Evolutionary conservation across 768 basidiomycete genomes (phyloP).

Genomic region (Mycena vitilis): DNA sequence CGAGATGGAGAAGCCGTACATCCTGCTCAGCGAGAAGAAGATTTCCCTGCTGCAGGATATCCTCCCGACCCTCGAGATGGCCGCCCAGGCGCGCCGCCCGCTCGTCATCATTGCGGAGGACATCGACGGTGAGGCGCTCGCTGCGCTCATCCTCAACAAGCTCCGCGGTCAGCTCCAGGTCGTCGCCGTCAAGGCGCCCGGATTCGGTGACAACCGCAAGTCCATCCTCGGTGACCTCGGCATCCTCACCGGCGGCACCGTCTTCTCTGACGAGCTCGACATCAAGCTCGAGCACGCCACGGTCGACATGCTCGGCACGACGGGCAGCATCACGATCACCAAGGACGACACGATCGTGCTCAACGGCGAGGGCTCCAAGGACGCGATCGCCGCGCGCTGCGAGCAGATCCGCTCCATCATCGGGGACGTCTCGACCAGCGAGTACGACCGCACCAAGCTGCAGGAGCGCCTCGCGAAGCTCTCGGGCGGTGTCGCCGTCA

Average conservation of each 20-base stretch:
- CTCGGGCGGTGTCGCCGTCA: constrained; percentile 96
- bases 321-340: constrained; percentile 92
- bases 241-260: constrained; percentile 97
- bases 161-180: constrained; percentile 97
- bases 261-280: constrained; percentile 97
- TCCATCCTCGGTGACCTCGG: constrained; percentile 96
- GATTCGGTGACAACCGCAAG: constrained; percentile 99
- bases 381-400: constrained; percentile 90
- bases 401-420: constrained; percentile 93
- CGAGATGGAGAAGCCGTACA: constrained; percentile 96
- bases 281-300: constrained; percentile 96
- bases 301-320: constrained; percentile 88
- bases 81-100: constrained; percentile 86
- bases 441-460: constrained; percentile 94
- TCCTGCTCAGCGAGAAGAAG: constrained; percentile 98
- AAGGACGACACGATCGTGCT: constrained; percentile 98
- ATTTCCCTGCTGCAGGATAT: constrained; percentile 95
- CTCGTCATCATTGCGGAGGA: constrained; percentile 98
- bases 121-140: constrained; percentile 96
- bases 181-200: constrained; percentile 94
- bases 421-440: constrained; percentile 85
- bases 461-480: constrained; percentile 98
- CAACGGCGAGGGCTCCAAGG: constrained; percentile 93
- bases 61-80: constrained; percentile 88
- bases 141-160: constrained; percentile 99